Base-by-base conservation (phyloP, 176 grass and related monocot species). In the Lolium rigidum region DNA sequence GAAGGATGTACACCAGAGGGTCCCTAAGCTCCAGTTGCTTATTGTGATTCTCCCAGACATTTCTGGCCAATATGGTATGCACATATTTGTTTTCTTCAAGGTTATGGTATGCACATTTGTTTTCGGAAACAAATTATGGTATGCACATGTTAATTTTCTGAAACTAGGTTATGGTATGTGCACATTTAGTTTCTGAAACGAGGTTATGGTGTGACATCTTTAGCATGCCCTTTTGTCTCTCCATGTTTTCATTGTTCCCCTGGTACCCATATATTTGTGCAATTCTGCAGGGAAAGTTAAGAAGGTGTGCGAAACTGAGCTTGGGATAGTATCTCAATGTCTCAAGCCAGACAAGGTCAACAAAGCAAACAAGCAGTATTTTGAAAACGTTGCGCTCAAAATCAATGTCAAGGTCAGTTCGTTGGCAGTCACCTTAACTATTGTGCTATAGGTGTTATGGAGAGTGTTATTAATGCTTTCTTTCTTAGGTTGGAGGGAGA, bases 271-370 rank as follows among this genome's bases (percentile, higher is more conserved):
- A 59, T 21, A 24, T 46, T 60, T 72, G 60, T 78, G 31, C 7
- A 61, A 81, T 50, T 83, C 87, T 77, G 58, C 69, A 97, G 95
- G 95, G 5, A 89, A 50, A 76, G 85, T 97, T 82, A 97, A 97
- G 81, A 90, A 81, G 73, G 60, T 97, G 4, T 94, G 92, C 2
- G 95, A 97, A 78, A 97, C 95, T 22, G 92, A 92, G 47, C 90
- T 97, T 68, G 95, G 90, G 9, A 89, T 97, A 73, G 84, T 97
- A 61, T 94, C 95, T 70, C 95, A 97, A 48, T 97, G 95, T 62
- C 88, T 91, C 37, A 21, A 47, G 22, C 67, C 88, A 4, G 94
- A 47, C 48, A 74, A 90, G 38, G 78, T 61, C 18, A 49, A 37
- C n/a, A 86, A 13, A 11, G 72, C n/a, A 68, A 92, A 88, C 71